Percentiles rank a stretch among this genome's conserved stretches.
Conservation (phyloP, 164 flowering plant species). For the Berberis vulgaris region DNA sequence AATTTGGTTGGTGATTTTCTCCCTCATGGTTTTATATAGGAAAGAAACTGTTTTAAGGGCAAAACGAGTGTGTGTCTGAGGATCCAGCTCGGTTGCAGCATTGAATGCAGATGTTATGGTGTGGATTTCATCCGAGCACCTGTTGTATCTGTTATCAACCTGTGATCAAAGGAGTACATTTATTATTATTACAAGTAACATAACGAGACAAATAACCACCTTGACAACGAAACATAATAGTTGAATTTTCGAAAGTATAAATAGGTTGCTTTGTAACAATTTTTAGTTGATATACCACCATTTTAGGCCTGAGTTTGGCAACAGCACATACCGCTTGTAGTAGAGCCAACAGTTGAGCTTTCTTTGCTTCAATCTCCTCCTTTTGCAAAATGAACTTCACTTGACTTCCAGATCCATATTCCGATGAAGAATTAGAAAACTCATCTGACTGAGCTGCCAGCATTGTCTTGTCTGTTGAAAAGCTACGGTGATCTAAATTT, state of each 20-base stretch:
- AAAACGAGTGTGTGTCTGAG: slow-evolving; percentile 57
- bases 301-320: background rate
- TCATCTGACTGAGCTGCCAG: slow-evolving; percentile 19
- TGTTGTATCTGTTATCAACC: slow-evolving; percentile 74
- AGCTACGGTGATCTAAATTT: slow-evolving; percentile 22
- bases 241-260: too few relatives aligned
- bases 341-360: slow-evolving; percentile 49
- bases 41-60: slow-evolving; percentile 64
- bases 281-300: background rate
- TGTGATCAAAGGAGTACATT: slow-evolving; percentile 16
- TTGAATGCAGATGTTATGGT: slow-evolving; percentile 73
- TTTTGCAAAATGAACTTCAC: slow-evolving; percentile 18
- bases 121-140: slow-evolving; percentile 70
- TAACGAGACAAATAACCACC: background rate
- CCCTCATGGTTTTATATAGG: slow-evolving; percentile 51
- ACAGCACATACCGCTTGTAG: slow-evolving; percentile 60
- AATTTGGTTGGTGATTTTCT: slow-evolving; percentile 64
- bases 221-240: too few relatives aligned
- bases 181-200: background rate
- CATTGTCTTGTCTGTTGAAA: slow-evolving; percentile 14
- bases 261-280: too few relatives aligned
- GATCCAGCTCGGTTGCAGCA: slow-evolving; percentile 74
- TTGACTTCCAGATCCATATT: background rate
- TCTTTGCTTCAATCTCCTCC: slow-evolving; percentile 37
- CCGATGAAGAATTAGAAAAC: slow-evolving; percentile 6